These are phyloP conservation scores for Aeschynomene evenia DNA, from an alignment of 306 rosid species.

Conservation along the genomic window DNA sequence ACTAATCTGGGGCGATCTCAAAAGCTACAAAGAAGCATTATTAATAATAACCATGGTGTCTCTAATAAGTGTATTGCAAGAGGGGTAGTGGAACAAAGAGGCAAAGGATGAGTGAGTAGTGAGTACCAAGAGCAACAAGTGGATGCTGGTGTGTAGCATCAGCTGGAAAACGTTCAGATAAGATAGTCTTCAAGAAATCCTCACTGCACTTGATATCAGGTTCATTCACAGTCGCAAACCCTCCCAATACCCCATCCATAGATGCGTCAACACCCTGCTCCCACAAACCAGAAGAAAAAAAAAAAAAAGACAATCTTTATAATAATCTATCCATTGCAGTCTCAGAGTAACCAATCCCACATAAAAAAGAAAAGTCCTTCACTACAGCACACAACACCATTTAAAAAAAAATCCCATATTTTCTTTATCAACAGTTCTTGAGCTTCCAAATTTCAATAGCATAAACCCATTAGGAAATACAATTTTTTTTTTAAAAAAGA, in stretches of 20 bases:
- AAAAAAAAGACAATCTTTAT: conserved; percentile 8
- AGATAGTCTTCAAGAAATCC: conserved; percentile 62
- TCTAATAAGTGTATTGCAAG: background rate
- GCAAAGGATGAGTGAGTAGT: conserved; percentile 4
- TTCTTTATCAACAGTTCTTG: background rate
- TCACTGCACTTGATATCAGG: conserved; percentile 74
- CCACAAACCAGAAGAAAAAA: background rate
- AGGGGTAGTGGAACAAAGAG: background rate
- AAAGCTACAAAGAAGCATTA: conserved; percentile 8
- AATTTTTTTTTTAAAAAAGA: background rate
- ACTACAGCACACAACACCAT: background rate
- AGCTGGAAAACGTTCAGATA: conserved; percentile 55
- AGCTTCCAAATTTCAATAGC: background rate
- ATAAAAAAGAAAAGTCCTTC: background rate
- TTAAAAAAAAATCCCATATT: background rate
- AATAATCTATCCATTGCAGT: background rate
- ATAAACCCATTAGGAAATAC: background rate
- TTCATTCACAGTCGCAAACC: conserved; percentile 64
- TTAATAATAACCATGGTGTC: background rate
- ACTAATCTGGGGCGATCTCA: background rate
- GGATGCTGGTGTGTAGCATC: conserved; percentile 47
- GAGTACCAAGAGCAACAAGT: conserved; percentile 78
- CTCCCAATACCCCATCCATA: conserved; percentile 88
- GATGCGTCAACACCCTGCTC: conserved; percentile 79
- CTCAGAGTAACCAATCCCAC: background rate